phyloP scores from a whole-genome alignment of 805 yeast genomes.

The Saccharomycopsis olivae region DNA sequence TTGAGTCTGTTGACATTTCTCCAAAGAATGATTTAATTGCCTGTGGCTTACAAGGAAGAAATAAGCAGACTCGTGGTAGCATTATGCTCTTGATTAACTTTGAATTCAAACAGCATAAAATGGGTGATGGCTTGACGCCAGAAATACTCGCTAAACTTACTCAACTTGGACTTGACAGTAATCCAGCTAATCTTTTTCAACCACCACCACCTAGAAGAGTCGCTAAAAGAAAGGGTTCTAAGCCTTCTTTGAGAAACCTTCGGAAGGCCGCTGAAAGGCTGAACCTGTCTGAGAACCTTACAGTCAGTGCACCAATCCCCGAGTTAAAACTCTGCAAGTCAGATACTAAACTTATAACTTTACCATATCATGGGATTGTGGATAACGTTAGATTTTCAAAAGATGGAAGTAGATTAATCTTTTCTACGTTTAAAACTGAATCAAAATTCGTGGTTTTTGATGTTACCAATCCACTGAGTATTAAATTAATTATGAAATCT shows the following conservation, averaged over 20 bases:
- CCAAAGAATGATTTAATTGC: slow-evolving; percentile 56
- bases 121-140: slow-evolving; percentile 3
- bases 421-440: slow-evolving; percentile 32
- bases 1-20: slow-evolving; percentile 66
- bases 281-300: no score
- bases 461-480: slow-evolving; percentile 48
- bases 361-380: slow-evolving; percentile 82
- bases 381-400: slow-evolving; percentile 62
- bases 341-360: slow-evolving; percentile 60
- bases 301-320: slow-evolving; percentile 9
- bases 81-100: slow-evolving; percentile 13
- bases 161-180: not conserved
- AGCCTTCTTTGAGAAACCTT: slow-evolving; percentile 8
- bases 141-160: slow-evolving; percentile 4
- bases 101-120: slow-evolving; percentile 1
- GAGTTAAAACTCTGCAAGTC: slow-evolving; percentile 25
- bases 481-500: slow-evolving; percentile 59
- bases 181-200: not conserved
- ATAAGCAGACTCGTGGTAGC: slow-evolving; percentile 24
- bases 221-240: slow-evolving; percentile 7
- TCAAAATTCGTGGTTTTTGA: slow-evolving; percentile 69
- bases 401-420: slow-evolving; percentile 35
- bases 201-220: slow-evolving; percentile 2
- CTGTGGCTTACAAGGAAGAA: slow-evolving; percentile 74
- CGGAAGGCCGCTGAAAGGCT: slow-evolving; percentile 2